Conservation (phyloP, 805 yeast species). For the Isabelozyma pseudorhagii region DNA sequence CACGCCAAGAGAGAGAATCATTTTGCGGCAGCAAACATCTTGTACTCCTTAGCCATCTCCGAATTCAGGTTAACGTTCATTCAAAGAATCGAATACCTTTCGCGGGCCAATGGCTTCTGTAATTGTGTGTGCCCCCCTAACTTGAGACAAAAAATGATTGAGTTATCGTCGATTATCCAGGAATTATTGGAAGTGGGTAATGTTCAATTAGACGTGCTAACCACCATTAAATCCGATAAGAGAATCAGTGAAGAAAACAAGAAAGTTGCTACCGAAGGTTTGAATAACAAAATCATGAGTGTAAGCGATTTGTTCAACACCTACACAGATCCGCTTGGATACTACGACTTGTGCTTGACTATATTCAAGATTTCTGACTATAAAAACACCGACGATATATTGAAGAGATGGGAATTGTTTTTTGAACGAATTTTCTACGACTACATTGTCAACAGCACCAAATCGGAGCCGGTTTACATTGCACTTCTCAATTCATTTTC, state of each 20-base stretch:
- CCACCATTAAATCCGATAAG: constrained; percentile 48
- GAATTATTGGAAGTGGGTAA: constrained; percentile 85
- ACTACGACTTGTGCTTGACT: constrained; percentile 73
- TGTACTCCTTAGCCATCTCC: constrained; percentile 68
- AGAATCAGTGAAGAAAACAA: constrained; percentile 50
- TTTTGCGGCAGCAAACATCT: constrained; percentile 78
- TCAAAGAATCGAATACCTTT: constrained; percentile 80
- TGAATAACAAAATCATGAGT: constrained; percentile 64
- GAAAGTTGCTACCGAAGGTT: constrained; percentile 45
- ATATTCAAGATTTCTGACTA: constrained; percentile 83
- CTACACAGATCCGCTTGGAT: constrained; percentile 84
- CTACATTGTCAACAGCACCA: constrained; percentile 15
- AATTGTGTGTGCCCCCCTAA: constrained; percentile 78
- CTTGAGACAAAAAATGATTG: constrained; percentile 72
- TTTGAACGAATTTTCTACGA: constrained; percentile 50
- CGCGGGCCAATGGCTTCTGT: constrained; percentile 91
- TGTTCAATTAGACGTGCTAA: constrained; percentile 67
- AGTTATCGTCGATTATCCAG: constrained; percentile 63
- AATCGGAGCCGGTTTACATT: constrained; percentile 35
- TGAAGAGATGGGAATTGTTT: constrained; percentile 74
- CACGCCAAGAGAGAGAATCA: constrained; percentile 79
- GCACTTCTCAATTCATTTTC: constrained; percentile 37
- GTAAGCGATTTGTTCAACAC: constrained; percentile 81
- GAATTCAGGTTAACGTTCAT: constrained; percentile 64
- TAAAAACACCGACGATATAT: constrained; percentile 78